phyloP scores from a whole-genome alignment of 1,284 basidiomycete genomes.

The Leccinum insolens region DNA sequence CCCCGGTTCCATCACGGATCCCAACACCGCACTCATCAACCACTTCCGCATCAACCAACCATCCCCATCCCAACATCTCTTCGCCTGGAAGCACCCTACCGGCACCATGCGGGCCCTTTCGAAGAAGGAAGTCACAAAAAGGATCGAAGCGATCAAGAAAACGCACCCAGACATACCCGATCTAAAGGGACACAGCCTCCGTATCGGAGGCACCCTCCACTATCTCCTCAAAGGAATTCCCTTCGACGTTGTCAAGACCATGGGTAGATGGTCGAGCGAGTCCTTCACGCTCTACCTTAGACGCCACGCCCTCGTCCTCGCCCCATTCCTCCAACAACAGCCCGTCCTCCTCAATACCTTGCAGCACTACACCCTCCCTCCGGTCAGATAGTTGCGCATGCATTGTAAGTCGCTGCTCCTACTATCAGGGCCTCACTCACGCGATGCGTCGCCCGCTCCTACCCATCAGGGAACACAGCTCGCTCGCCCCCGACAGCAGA shows the following conservation, averaged over 20 bases:
- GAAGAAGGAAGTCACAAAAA: neutral
- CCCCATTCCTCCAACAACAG: neutral
- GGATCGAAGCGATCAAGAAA: neutral
- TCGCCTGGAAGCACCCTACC: conserved; percentile 1
- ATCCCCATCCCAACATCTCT: neutral
- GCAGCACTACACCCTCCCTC: neutral
- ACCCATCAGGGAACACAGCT: conserved; percentile 1
- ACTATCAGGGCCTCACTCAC: neutral
- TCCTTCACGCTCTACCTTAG: neutral
- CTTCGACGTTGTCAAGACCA: neutral
- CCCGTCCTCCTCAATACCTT: neutral
- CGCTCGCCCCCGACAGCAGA: neutral
- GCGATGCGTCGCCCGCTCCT: neutral
- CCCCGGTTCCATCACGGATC: rapidly evolving
- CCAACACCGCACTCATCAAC: neutral
- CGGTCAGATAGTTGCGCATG: neutral
- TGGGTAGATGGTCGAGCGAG: neutral
- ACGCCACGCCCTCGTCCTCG: neutral
- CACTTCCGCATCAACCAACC: conserved; percentile 4
- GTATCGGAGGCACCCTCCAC: neutral
- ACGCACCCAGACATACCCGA: neutral
- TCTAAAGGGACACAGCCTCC: neutral
- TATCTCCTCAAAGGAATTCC: neutral
- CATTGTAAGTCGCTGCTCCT: neutral
- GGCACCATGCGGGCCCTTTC: neutral